Conservation (phyloP, 2,329 filamentous ascomycete species). For the Akanthomyces muscarius region DNA sequence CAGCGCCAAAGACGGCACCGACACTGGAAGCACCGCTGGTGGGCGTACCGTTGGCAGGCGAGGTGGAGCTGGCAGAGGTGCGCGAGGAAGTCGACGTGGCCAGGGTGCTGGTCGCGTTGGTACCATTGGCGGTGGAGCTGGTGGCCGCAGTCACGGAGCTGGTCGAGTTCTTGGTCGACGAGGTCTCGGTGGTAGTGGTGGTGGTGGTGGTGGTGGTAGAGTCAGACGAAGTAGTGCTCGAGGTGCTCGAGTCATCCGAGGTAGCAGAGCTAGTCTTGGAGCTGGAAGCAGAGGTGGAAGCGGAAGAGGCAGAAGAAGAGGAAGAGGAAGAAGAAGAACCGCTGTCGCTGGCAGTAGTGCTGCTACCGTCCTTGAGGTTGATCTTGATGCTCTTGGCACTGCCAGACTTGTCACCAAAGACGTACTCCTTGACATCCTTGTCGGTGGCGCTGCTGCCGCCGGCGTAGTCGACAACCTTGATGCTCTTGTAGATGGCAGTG, state of each 20-base stretch:
- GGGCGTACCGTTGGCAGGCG: not conserved
- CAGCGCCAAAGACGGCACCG: slow-evolving; percentile 19
- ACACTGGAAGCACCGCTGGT: slow-evolving; percentile 23
- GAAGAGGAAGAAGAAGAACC: not conserved
- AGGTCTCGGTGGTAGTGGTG: slow-evolving; percentile 20
- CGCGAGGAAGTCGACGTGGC: slow-evolving; percentile 17
- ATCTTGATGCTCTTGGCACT: slow-evolving; percentile 50
- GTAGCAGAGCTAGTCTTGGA: slow-evolving; percentile 20
- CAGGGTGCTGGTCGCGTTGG: slow-evolving; percentile 23
- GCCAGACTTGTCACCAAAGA: slow-evolving; percentile 48
- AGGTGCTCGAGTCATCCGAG: slow-evolving; percentile 19
- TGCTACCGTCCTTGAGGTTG: slow-evolving; percentile 18
- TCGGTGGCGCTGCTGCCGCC: slow-evolving; percentile 41
- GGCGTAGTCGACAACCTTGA: slow-evolving; percentile 52
- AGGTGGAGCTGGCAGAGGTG: slow-evolving; percentile 17
- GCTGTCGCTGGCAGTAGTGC: slow-evolving; percentile 32
- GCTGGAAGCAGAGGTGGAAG: not conserved
- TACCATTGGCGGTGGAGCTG: slow-evolving; percentile 9
- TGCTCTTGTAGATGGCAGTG: slow-evolving; percentile 53
- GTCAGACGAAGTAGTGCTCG: slow-evolving; percentile 23
- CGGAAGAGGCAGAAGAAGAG: not conserved
- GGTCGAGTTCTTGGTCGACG: slow-evolving; percentile 14
- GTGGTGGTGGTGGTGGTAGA: slow-evolving; percentile 21
- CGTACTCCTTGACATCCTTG: slow-evolving; percentile 47
- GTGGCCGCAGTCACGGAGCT: slow-evolving; percentile 16